Base-by-base conservation (phyloP, 345 rosid species). In the Geranium brycei region DNA sequence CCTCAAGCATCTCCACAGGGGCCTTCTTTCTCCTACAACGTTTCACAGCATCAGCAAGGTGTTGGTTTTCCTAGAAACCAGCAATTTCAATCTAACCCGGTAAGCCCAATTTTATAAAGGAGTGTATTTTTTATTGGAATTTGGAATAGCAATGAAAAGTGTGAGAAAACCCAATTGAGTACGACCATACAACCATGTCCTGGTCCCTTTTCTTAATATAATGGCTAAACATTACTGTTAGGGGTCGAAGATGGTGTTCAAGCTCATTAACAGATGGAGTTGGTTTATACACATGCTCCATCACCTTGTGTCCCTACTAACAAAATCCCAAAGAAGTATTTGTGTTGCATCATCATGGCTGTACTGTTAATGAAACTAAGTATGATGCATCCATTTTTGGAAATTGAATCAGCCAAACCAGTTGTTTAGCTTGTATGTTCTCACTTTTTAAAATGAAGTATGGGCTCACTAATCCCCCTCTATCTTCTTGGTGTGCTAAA, bases 31-130 rank as follows among this genome's bases (percentile, higher is more conserved):
- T 62, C 67, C 3, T 53, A 66, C 62, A 73, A 57, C 59, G n/a
- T 59, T 58, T 51, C 73, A 5, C 77, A 65, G 59, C 59, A 64
- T 11, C 77, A 65, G 59, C 59, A 64, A 10, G 57, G 57, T 58
- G 57, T 16, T 51, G 64, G 61, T 58, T 67, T 67, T 31, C 56
- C 64, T n/a, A 14, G 58, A 30, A 60, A 60, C 31, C 71, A 56
- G 68, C 68, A 59, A 12, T 60, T 68, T 28, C 71, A 53, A 30
- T 53, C 71, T 64, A 59, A 51, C 17, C 30, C 2, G 58, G 75
- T 72, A 66, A 64, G 71, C 12, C 58, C 63, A 32, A 32, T 47
- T 41, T 59, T 38, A 5, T 58, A 41, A 19, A 7, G 47, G 5
- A 13, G 53, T 47, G 12, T 11, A 13, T 47, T 13, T 47, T 6